Base-by-base conservation (phyloP, 257 asterid species). In the Ocimum tenuiflorum region DNA sequence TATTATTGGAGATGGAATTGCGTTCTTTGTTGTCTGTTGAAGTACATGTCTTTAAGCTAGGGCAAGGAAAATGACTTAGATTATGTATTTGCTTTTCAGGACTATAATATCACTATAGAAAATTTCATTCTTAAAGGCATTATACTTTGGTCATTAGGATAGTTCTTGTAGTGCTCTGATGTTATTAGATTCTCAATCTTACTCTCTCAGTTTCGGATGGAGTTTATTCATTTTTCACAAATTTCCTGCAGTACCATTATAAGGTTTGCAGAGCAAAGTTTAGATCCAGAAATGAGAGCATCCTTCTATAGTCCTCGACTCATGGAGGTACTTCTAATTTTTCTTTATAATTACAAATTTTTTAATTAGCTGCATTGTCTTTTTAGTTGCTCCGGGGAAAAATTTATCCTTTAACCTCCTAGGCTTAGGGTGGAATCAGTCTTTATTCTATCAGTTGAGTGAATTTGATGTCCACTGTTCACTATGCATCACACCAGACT, bases 281-380 rank as follows among this genome's bases (percentile, higher is more conserved):
- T 92, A 72, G 86, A 89, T 82, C 85, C 96, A 63, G 91, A 82
- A 63, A 70, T 75, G 81, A 84, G 99, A 82, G 74, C 85, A 41
- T 86, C 86, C 43, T 81, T 84, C 75, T 92, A 89, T 63, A 92
- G 99, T 83, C 99, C 99, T 49, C 87, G 97, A 59, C 95, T 92
- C 57, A 86, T 92, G 99, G 97, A 92, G 97, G 99, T 92, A 86
- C 42, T 27, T 27, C 31, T 27, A 27, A n/a, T n/a, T n/a, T n/a
- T n/a, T n/a, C n/a, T n/a, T n/a, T n/a, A n/a, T n/a, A n/a, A n/a
- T n/a, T n/a, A n/a, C n/a, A n/a, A 1, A 27, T 27, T 27, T 27
- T 4, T 1, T 27, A 27, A 27, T 27, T 27, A 1, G 31, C 31
- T 27, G 31, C 31, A 27, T 27, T 27, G 4, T 27, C 4, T 27